These are phyloP conservation scores for Penicillium sp. DNA, from an alignment of 2,329 filamentous ascomycete genomes.

Conservation along the genomic window DNA sequence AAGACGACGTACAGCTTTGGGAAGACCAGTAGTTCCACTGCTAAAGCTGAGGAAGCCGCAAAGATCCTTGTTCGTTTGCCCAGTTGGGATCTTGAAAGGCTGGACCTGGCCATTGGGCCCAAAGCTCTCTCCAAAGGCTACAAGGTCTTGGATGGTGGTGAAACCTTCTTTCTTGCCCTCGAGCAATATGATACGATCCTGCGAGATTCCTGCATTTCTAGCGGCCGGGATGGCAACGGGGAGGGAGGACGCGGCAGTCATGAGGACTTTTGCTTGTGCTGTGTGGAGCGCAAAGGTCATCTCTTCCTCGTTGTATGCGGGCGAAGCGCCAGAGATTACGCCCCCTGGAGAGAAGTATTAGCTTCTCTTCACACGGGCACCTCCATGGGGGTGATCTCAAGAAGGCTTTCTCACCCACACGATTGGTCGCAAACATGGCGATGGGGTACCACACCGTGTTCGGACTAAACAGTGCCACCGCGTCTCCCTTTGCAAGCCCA, in stretches of 20 bases:
- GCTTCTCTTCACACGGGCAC: too few relatives aligned
- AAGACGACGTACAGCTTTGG: conserved; percentile 44
- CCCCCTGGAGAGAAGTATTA: conserved; percentile 35
- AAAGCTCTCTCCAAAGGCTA: conserved; percentile 35
- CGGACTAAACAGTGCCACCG: conserved; percentile 62
- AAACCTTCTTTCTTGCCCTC: conserved; percentile 57
- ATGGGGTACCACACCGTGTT: conserved; percentile 71
- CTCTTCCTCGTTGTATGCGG: conserved; percentile 68
- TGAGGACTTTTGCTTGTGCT: conserved; percentile 58
- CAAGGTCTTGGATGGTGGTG: conserved; percentile 42
- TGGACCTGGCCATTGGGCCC: conserved; percentile 49
- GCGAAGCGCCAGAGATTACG: conserved; percentile 63
- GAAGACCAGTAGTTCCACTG: conserved; percentile 53
- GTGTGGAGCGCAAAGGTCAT: conserved; percentile 67
- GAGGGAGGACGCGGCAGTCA: conserved; percentile 59
- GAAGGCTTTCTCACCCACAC: conserved; percentile 41
- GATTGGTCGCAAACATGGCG: conserved; percentile 60
- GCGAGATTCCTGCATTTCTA: conserved; percentile 55
- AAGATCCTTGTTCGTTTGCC: conserved; percentile 59
- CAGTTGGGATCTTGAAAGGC: conserved; percentile 53
- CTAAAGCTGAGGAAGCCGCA: conserved; percentile 57
- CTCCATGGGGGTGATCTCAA: background rate
- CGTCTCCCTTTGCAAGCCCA: conserved; percentile 57
- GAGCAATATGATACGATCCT: conserved; percentile 58
- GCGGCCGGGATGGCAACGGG: conserved; percentile 58